phyloP scores from a whole-genome alignment of 2,329 filamentous ascomycete genomes.

The Harringtonia aguacate region DNA sequence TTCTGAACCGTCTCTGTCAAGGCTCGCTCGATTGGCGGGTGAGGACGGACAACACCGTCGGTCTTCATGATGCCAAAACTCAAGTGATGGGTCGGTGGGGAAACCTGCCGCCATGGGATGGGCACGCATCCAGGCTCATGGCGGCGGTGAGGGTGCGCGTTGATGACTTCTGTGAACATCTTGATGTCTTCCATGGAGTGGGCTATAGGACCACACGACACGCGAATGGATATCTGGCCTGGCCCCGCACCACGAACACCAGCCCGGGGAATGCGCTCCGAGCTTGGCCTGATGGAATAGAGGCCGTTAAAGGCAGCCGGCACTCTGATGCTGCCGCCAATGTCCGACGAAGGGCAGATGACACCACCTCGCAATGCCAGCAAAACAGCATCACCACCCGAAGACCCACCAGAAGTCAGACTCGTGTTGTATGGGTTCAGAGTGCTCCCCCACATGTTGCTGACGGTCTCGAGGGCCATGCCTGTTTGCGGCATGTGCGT shows the following conservation, averaged over 20 bases:
- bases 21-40: conserved; percentile 47
- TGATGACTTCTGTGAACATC: conserved; percentile 43
- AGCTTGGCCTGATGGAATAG: conserved; percentile 17
- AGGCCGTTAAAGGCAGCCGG: conserved; percentile 20
- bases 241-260: conserved; percentile 24
- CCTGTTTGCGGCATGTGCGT: conserved; percentile 14
- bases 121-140: conserved; percentile 55
- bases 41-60: conserved; percentile 33
- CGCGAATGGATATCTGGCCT: conserved; percentile 16
- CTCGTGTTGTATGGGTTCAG: conserved; percentile 22
- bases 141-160: conserved; percentile 44
- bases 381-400: conserved; percentile 24
- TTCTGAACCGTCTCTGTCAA: conserved; percentile 36
- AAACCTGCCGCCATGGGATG: conserved; percentile 37
- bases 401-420: conserved; percentile 22
- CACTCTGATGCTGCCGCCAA: conserved; percentile 14
- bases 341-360: conserved; percentile 16
- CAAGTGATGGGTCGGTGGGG: background rate
- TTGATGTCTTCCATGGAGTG: conserved; percentile 43
- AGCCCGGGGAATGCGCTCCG: conserved; percentile 43
- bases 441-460: conserved; percentile 23
- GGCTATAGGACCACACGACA: conserved; percentile 53
- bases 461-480: conserved; percentile 18
- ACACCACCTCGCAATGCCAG: conserved; percentile 17
- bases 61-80: conserved; percentile 3